These are phyloP conservation scores for Hypsizygus marmoreus DNA, from an alignment of 768 basidiomycete genomes.

Conservation along the genomic window DNA sequence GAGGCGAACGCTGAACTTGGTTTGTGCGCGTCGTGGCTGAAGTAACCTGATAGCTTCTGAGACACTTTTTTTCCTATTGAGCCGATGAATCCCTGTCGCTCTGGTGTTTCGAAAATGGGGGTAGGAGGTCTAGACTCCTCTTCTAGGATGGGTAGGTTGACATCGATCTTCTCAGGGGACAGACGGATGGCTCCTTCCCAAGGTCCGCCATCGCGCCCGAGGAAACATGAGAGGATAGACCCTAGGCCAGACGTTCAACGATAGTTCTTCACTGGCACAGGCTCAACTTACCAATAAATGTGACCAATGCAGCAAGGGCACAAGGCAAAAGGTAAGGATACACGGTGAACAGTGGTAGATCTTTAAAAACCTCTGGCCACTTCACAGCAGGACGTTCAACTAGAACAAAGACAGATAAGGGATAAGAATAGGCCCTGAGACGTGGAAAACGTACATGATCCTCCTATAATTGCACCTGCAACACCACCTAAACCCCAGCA, in stretches of 20 bases:
- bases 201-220: conserved; percentile 89
- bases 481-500: conserved; percentile 98
- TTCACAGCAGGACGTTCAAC: conserved; percentile 85
- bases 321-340: conserved; percentile 95
- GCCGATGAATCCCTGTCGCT: conserved; percentile 39
- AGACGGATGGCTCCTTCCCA: conserved; percentile 84
- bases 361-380: conserved; percentile 77
- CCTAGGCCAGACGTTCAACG: conserved; percentile 44
- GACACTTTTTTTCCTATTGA: conserved; percentile 53
- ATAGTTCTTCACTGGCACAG: conserved; percentile 7
- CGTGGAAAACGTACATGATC: conserved; percentile 60
- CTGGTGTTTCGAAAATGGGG: conserved; percentile 47
- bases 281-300: conserved; percentile 58
- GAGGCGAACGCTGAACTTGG: conserved; percentile 29
- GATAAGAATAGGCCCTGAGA: background rate
- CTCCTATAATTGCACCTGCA: conserved; percentile 83
- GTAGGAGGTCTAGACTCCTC: conserved; percentile 54
- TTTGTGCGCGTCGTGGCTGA: conserved; percentile 45
- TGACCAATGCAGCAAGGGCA: conserved; percentile 72
- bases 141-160: conserved; percentile 61
- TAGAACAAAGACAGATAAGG: conserved; percentile 30
- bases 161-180: conserved; percentile 67
- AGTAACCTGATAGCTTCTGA: conserved; percentile 58
- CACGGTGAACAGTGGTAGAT: conserved; percentile 63
- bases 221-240: conserved; percentile 85